Evolutionary conservation across 148 eudicot genomes (phyloP), one percentile per base, ranked within the genome.

Genomic region (Dianthus caryophyllus): DNA sequence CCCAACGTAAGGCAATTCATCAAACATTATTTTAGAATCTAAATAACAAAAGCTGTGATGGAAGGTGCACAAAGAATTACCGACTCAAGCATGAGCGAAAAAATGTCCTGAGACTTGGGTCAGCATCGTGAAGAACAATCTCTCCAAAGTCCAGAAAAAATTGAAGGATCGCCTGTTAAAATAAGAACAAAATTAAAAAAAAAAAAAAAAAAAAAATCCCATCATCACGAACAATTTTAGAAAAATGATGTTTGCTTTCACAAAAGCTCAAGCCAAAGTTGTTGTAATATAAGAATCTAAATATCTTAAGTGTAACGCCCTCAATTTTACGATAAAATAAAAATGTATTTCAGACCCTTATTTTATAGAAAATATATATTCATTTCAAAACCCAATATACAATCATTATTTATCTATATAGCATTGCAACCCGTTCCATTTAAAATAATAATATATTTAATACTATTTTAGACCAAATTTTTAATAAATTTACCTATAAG

Each of bases 121-220:
- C 99, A 68, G 99, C 90, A 80, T 94, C 99, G 73, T 90, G 97
- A 65, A 94, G 84, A 75, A 94, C 90, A 50, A 70, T 70, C 65
- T 94, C 99, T 38, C 97, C 97, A 75, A 84, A 90, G 78, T 94
- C 96, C 60, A 94, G 74, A 83, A 90, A 94, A 79, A 86, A 94
- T 61, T 90, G 99, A 65, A 94, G 96, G 73, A 90, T 86, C 5
- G 90, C 97, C 98, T 94, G 90, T 67, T 61, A 33, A 7, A 11
- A 60, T 55, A 81, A 9, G 31, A 88, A 68, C 53, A 51, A 43
- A 67, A 68, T 67, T 60, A 30, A 14, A 9, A 59, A 57, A 81
- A 8, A 38, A n/a, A 68, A 53, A 50, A 41, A 69, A 68, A 50
- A 27, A 70, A 11, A 54, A 56, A n/a, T n/a, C 70, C 71, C 12